Conservation (phyloP, 2,329 filamentous ascomycete genomes). For the Nothophoma quercina region DNA sequence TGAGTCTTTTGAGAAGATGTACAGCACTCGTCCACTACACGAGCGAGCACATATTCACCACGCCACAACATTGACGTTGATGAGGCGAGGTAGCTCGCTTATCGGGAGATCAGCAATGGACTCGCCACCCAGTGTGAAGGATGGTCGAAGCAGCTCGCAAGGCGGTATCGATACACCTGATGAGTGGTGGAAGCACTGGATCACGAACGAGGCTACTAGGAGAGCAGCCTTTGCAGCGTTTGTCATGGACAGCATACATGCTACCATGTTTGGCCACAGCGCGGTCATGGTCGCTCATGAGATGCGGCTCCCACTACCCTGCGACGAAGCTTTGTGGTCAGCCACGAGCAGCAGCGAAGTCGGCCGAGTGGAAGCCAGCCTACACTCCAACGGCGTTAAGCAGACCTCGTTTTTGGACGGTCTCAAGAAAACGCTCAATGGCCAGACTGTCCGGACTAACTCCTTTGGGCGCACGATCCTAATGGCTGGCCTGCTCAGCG, state of each 20-base stretch:
- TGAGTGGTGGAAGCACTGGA: conserved; percentile 96
- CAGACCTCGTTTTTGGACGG: conserved; percentile 89
- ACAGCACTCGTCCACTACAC: conserved; percentile 87
- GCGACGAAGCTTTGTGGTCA: conserved; percentile 91
- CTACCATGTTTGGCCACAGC: conserved; percentile 97
- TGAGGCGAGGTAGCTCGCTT: conserved; percentile 90
- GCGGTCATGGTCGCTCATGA: conserved; percentile 97
- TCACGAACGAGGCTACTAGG: conserved; percentile 88
- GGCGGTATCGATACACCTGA: conserved; percentile 73
- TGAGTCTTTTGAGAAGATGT: conserved; percentile 98
- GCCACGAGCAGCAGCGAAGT: conserved; percentile 89
- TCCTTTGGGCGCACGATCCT: conserved; percentile 91
- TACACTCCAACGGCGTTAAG: conserved; percentile 82
- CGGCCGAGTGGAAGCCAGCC: conserved; percentile 78
- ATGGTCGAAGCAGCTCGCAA: conserved; percentile 60
- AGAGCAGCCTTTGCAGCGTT: conserved; percentile 93
- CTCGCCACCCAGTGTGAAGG: conserved; percentile 77
- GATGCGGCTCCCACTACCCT: conserved; percentile 88
- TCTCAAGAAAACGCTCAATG: conserved; percentile 85
- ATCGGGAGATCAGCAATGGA: conserved; percentile 86
- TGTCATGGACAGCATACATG: conserved; percentile 93
- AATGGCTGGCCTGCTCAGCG: conserved; percentile 91
- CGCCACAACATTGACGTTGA: conserved; percentile 91
- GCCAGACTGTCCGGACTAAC: conserved; percentile 87
- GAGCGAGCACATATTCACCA: conserved; percentile 97